These are phyloP conservation scores for Alternaria infectoria DNA, from an alignment of 2,329 filamentous ascomycete genomes.

Conservation along the genomic window DNA sequence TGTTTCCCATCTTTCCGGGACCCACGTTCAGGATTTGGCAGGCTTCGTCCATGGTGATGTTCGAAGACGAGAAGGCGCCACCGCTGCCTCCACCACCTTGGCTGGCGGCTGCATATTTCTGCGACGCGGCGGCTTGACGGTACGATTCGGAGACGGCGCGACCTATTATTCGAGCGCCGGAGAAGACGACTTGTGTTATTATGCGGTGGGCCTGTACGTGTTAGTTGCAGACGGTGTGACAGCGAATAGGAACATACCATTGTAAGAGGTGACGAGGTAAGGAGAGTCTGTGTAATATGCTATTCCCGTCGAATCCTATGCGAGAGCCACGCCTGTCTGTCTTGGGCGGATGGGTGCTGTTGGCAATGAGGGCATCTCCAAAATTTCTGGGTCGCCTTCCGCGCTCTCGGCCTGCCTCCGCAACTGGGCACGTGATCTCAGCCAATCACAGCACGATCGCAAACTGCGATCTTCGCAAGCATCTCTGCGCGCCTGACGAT, in stretches of 20 bases:
- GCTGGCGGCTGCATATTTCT: constrained; percentile 78
- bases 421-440: constrained; percentile 30
- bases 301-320: neutral
- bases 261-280: neutral
- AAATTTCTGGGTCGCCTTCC: constrained; percentile 40
- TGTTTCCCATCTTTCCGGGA: constrained; percentile 77
- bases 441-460: constrained; percentile 45
- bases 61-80: constrained; percentile 64
- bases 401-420: constrained; percentile 32
- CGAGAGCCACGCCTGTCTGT: neutral
- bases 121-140: constrained; percentile 89
- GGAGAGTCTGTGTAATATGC: neutral
- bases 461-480: constrained; percentile 17
- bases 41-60: constrained; percentile 93
- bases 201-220: constrained; percentile 82
- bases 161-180: constrained; percentile 88
- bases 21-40: constrained; percentile 97
- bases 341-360: constrained; percentile 20
- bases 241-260: constrained; percentile 31
- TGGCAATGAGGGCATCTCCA: constrained; percentile 21
- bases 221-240: constrained; percentile 25
- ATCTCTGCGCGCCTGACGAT: neutral
- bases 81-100: constrained; percentile 58
- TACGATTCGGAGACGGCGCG: constrained; percentile 94
- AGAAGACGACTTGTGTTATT: constrained; percentile 90